These are phyloP conservation scores for Artomyces pyxidatus DNA, from an alignment of 768 basidiomycete genomes.

Conservation along the genomic window DNA sequence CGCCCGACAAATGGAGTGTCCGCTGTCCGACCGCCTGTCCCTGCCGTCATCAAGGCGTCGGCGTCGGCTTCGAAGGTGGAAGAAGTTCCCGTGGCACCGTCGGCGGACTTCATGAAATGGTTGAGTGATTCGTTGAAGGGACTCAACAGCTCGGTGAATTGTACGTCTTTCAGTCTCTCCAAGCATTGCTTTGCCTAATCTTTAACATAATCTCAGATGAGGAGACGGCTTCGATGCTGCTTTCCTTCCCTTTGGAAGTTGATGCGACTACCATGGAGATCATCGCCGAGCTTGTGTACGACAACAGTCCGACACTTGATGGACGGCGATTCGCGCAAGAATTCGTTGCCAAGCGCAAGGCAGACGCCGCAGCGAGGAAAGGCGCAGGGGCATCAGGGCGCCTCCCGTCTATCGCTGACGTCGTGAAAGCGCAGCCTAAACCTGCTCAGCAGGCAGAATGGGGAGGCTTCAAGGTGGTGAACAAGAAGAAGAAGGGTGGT, in stretches of 20 bases:
- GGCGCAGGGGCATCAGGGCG: slow-evolving; percentile 34
- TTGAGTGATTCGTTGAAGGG: slow-evolving; percentile 78
- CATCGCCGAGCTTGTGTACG: slow-evolving; percentile 92
- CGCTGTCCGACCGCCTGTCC: slow-evolving; percentile 14
- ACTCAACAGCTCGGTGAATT: slow-evolving; percentile 61
- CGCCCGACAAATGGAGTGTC: slow-evolving; percentile 5
- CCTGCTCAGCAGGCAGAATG: slow-evolving; percentile 63
- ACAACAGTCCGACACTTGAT: slow-evolving; percentile 90
- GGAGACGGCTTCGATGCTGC: slow-evolving; percentile 92
- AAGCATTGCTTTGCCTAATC: neutral
- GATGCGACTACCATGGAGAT: slow-evolving; percentile 78
- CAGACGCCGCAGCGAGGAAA: slow-evolving; percentile 58
- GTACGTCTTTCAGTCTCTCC: slow-evolving; percentile 30
- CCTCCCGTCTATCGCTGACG: slow-evolving; percentile 73
- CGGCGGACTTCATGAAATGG: slow-evolving; percentile 92
- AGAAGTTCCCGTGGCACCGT: slow-evolving; percentile 59
- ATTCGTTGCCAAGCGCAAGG: slow-evolving; percentile 80
- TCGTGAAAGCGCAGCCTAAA: slow-evolving; percentile 85
- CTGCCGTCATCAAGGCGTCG: slow-evolving; percentile 18
- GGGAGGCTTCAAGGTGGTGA: slow-evolving; percentile 87
- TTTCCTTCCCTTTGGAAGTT: slow-evolving; percentile 89
- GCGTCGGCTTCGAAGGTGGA: slow-evolving; percentile 38
- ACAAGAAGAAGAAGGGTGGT: slow-evolving; percentile 88
- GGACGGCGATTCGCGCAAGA: slow-evolving; percentile 93
- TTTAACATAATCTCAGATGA: slow-evolving; percentile 52